Evolutionary conservation across 129 eudicot genomes (phyloP), one percentile per base, ranked within the genome.

Genomic region (Flaveria sonorensis): DNA sequence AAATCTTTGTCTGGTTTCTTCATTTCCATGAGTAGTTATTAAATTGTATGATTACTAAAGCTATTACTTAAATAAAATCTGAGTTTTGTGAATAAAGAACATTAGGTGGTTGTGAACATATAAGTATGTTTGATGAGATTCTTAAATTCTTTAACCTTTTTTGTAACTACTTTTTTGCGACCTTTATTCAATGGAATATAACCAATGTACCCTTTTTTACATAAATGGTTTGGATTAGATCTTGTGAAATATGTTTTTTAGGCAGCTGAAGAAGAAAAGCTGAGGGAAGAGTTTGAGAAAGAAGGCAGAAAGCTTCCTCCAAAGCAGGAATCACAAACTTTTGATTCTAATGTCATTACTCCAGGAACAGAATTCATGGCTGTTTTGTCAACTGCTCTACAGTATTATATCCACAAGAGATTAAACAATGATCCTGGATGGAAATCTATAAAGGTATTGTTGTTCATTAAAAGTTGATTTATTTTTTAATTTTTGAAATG

Each of bases 231-330:
- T 50, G 63, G 43, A 69, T 70, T 62, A 46, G 63, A 39, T 60
- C 9, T 62, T 75, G 40, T 73, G 45, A 47, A 26, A 55, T 15
- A 32, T 79, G 78, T 55, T 73, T 46, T 82, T 6, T 81, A 95
- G 99, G 97, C 94, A 61, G 96, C 96, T 16, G 99, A 95, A 82
- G 99, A 95, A 85, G 97, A 95, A 74, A 83, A 81, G 85, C 69
- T 95, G 76, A 85, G 97, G 56, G 86, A 83, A 76, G 99, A 95
- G 80, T 95, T 91, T 84, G 99, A 91, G 79, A 79, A 77, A 65
- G 99, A 91, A 87, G 99, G 99, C 70, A 88, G 89, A 84, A 91
- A 82, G 83, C 99, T 95, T 81, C 97, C 97, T 30, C 96, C 96
- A n/a, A 91, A 95, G 73, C 82, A 85, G 59, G 87, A 76, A 68